phyloP scores from a whole-genome alignment of 805 yeast genomes.

The Maudiozyma serrabonitensis region DNA sequence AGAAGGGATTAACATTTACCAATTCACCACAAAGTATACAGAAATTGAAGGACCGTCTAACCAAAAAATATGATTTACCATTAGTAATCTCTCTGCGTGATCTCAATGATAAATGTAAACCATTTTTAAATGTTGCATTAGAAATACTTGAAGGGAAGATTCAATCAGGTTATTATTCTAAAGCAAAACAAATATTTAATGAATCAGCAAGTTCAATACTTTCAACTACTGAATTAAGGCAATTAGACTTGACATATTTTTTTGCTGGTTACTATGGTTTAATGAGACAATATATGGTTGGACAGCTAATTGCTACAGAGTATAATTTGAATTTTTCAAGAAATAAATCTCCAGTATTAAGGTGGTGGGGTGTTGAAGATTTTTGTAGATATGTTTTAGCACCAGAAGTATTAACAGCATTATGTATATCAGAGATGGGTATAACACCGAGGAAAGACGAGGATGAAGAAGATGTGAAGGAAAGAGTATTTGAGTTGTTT shows the following conservation, averaged over 20 bases:
- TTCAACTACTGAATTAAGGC: conserved; percentile 38
- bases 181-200: conserved; percentile 36
- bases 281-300: conserved; percentile 43
- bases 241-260: conserved; percentile 37
- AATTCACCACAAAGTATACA: background rate
- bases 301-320: conserved; percentile 32
- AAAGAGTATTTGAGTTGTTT: conserved; percentile 39
- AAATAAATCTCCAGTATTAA: conserved; percentile 36
- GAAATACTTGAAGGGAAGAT: conserved; percentile 35
- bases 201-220: conserved; percentile 36
- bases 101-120: conserved; percentile 24
- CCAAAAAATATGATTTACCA: conserved; percentile 16
- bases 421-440: conserved; percentile 39
- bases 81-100: conserved; percentile 21
- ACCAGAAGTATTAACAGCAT: conserved; percentile 47
- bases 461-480: conserved; percentile 18
- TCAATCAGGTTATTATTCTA: conserved; percentile 40
- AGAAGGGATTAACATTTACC: background rate
- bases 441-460: conserved; percentile 9
- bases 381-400: conserved; percentile 52
- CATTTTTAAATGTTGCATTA: conserved; percentile 30
- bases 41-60: background rate
- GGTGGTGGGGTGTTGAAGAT: conserved; percentile 51
- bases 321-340: conserved; percentile 27
- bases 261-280: conserved; percentile 55